These are phyloP conservation scores for Kluyveromyces starmeri DNA, from an alignment of 805 yeast species.

Conservation along the genomic window DNA sequence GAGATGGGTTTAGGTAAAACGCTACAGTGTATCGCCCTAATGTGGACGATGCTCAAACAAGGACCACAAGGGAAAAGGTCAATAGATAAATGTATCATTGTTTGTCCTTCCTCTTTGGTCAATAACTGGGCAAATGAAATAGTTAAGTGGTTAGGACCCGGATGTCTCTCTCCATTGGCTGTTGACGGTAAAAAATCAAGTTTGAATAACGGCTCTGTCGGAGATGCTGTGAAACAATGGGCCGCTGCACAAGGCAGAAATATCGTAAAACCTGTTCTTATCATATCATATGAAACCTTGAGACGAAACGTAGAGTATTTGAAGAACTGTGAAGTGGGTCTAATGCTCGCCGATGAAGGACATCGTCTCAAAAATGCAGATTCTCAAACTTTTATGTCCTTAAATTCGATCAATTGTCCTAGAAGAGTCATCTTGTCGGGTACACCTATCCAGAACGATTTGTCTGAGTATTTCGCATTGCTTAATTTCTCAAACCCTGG, in stretches of 20 bases:
- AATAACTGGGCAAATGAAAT: constrained; percentile 97
- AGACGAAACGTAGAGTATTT: constrained; percentile 75
- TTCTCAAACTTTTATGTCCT: constrained; percentile 79
- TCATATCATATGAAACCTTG: constrained; percentile 88
- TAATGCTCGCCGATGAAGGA: constrained; percentile 81
- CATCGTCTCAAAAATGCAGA: constrained; percentile 83
- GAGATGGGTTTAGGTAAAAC: constrained; percentile 96
- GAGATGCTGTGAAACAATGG: constrained; percentile 68
- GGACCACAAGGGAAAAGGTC: constrained; percentile 76
- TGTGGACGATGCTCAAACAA: constrained; percentile 89
- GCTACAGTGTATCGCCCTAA: constrained; percentile 73
- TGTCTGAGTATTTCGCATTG: constrained; percentile 86
- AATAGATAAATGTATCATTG: constrained; percentile 84
- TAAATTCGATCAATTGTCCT: constrained; percentile 73
- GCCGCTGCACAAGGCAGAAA: constrained; percentile 80
- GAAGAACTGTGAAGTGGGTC: constrained; percentile 71
- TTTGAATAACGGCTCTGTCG: constrained; percentile 58
- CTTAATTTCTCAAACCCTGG: constrained; percentile 94
- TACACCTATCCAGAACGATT: constrained; percentile 93
- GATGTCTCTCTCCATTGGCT: constrained; percentile 80
- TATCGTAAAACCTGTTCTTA: constrained; percentile 85
- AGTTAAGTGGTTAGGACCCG: constrained; percentile 90
- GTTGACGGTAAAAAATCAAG: constrained; percentile 72
- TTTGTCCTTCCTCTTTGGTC: constrained; percentile 90
- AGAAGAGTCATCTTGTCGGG: constrained; percentile 91